Conservation (phyloP, 2,329 filamentous ascomycete genomes). For the Bisporella sp. region DNA sequence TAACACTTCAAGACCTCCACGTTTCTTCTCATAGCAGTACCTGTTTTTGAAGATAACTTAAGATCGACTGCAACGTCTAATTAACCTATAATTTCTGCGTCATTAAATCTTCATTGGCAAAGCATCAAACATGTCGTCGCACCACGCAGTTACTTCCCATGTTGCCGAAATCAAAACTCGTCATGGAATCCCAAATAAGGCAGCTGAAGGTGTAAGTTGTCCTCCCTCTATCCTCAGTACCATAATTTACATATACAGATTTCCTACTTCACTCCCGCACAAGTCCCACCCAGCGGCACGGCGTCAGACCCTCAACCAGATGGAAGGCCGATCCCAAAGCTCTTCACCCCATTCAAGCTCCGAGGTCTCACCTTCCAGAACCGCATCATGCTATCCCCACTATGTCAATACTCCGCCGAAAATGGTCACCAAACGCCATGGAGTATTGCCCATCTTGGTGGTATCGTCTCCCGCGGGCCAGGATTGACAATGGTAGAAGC, state of each 20-base stretch:
- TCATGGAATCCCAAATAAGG: slow-evolving; percentile 11
- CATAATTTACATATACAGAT: slow-evolving; percentile 14
- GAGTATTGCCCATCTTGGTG: slow-evolving; percentile 76
- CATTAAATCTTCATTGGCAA: no score
- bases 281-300: slow-evolving; percentile 37
- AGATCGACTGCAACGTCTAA: no score
- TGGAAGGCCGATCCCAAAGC: slow-evolving; percentile 42
- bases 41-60: no score
- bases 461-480: slow-evolving; percentile 69
- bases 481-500: slow-evolving; percentile 73
- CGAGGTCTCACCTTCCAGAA: slow-evolving; percentile 54
- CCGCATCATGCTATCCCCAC: slow-evolving; percentile 55
- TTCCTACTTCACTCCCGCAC: slow-evolving; percentile 40
- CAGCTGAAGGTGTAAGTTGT: slow-evolving; percentile 17
- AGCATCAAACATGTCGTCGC: background rate
- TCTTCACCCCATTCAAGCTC: slow-evolving; percentile 35
- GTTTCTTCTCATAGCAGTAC: no score
- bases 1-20: no score
- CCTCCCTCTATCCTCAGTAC: background rate
- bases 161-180: no score
- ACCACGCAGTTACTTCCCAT: background rate
- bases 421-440: slow-evolving; percentile 72
- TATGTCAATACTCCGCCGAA: slow-evolving; percentile 61
- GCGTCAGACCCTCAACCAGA: slow-evolving; percentile 37
- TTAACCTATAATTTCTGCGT: no score